These are phyloP conservation scores for Hordeum pubiflorum DNA, from an alignment of 202 grass and related monocot species.

Conservation along the genomic window DNA sequence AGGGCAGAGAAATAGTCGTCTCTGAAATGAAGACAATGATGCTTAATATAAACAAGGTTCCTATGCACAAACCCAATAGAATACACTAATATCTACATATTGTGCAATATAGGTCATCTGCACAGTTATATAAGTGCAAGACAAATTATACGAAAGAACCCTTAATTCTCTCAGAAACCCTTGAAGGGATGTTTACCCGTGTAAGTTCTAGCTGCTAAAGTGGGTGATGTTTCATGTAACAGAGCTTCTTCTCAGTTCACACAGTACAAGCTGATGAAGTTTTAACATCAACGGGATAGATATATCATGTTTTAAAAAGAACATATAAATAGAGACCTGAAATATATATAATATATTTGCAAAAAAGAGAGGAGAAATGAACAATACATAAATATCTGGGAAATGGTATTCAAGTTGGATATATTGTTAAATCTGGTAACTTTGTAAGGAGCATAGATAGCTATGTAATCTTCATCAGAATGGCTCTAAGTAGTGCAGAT, in stretches of 20 bases:
- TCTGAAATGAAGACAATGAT: background rate
- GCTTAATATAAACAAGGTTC: background rate
- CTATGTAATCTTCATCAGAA: background rate
- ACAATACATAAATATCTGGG: background rate
- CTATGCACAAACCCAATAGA: background rate
- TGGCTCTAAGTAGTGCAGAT: background rate
- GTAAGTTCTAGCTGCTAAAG: background rate
- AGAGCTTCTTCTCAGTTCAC: background rate
- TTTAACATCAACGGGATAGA: background rate
- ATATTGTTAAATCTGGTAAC: background rate
- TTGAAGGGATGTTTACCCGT: background rate
- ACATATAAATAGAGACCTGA: background rate
- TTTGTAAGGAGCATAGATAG: background rate
- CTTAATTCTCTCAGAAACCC: background rate
- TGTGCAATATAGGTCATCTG: background rate
- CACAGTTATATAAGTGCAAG: background rate
- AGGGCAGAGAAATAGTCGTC: background rate
- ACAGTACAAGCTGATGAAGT: background rate
- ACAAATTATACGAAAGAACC: background rate
- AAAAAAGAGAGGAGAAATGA: background rate
- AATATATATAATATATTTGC: too few species aligned
- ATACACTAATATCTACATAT: background rate
- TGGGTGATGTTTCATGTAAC: background rate
- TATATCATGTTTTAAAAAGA: background rate
- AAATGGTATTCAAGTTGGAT: background rate